Evolutionary conservation across 2,329 filamentous ascomycete genomes (phyloP), one percentile per base, ranked within the genome.

Genomic region (Alternaria panax): DNA sequence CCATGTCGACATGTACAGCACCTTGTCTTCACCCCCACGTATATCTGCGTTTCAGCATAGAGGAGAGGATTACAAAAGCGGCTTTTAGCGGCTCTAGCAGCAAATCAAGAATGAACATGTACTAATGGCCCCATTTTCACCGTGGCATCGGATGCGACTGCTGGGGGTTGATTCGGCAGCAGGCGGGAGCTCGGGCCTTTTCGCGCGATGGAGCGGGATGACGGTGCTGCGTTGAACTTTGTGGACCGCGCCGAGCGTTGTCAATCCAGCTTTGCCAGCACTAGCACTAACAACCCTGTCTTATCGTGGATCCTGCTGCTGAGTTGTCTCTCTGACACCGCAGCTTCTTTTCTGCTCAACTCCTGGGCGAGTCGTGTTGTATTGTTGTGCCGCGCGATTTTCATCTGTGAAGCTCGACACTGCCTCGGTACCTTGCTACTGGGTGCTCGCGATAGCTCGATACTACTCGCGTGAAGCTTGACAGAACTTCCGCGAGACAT

Each of bases 1-100:
- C 63, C 64, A 59, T 41, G 60, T 60, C 56, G 64, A 64, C 58
- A 68, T 68, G 64, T 59, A 59, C 46, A 59, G 38, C 51, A 55
- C 54, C 51, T 40, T 51, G 32, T 45, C 38, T 32, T 42, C 51
- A 40, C 22, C 38, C 38, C 32, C 24, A 36, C n/a, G 28, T 46
- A 41, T 48, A 50, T 46, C 38, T 50, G 51, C 51, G 20, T 34
- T 24, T 50, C 20, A 32, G 45, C 28, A 38, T 47, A 40, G 50
- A 55, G 38, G n/a, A 12, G 45, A 20, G 24, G 22, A 18, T 24
- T 40, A 53, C 24, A 53, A 32, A 38, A 47, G 24, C 42, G n/a
- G 52, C 30, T 18, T 32, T 22, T 8, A 22, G 4, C 43, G 32
- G 52, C 52, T 32, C 18, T 12, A 22, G 4, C 43, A 46, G 52